These are phyloP conservation scores for Lepidium didymum DNA, from an alignment of 345 rosid species.

Conservation along the genomic window DNA sequence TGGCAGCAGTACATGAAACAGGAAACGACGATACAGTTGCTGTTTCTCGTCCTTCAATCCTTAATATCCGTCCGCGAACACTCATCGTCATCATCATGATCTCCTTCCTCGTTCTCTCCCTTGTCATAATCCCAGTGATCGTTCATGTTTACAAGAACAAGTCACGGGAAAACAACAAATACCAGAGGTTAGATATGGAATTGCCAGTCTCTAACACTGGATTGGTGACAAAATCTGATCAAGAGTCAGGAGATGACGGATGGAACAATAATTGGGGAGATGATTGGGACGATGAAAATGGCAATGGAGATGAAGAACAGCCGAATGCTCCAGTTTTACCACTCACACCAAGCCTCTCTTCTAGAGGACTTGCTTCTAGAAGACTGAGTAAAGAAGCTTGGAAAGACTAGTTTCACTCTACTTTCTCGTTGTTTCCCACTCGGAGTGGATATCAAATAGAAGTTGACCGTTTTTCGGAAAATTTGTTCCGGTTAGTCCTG, in stretches of 20 bases:
- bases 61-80: constrained; percentile 30
- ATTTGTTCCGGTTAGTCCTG: not conserved
- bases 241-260: constrained; percentile 38
- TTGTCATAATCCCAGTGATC: constrained; percentile 42
- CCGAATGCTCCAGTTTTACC: constrained; percentile 57
- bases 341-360: constrained; percentile 56
- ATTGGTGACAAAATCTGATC: constrained; percentile 8
- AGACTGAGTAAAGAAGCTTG: constrained; percentile 74
- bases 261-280: constrained; percentile 81
- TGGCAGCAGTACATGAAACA: constrained; percentile 30
- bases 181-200: constrained; percentile 60
- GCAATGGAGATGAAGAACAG: constrained; percentile 49
- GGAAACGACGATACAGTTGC: constrained; percentile 21
- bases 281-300: constrained; percentile 51
- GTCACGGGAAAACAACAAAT: constrained; percentile 25
- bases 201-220: constrained; percentile 38
- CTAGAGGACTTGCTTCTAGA: constrained; percentile 71
- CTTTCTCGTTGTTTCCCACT: not conserved
- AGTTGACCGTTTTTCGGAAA: not conserved
- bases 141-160: constrained; percentile 33
- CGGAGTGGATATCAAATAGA: not conserved
- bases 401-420: constrained; percentile 46
- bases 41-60: constrained; percentile 22
- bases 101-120: constrained; percentile 35
- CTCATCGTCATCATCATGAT: constrained; percentile 27